Evolutionary conservation across 192 early-diverging fungal genomes (phyloP).

Genomic region (Entomortierella lignicola): DNA sequence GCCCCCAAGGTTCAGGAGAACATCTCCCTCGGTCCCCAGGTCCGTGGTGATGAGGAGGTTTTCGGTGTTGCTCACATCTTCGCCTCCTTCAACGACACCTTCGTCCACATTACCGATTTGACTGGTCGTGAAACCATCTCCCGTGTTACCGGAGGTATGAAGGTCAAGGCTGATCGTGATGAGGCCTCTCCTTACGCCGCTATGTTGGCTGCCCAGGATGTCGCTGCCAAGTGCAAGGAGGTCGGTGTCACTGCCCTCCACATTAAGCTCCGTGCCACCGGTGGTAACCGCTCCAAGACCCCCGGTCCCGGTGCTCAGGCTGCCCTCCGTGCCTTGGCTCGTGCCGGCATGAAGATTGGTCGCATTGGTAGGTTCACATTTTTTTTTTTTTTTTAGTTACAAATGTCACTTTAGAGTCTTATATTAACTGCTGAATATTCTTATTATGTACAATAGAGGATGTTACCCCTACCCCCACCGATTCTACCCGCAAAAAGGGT

Average conservation of each 20-base stretch:
- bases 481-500: conserved; percentile 98
- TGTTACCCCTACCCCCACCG: conserved; percentile 98
- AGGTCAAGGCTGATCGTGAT: conserved; percentile 99
- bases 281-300: conserved; percentile 98
- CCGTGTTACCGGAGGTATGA: conserved; percentile 99
- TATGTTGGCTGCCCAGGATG: conserved; percentile 99
- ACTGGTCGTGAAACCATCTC: conserved; percentile 99
- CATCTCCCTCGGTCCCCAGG: conserved; percentile 96
- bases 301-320: conserved; percentile 98
- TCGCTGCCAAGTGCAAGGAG: conserved; percentile 98
- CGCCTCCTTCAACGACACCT: conserved; percentile 99
- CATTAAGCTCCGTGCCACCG: conserved; percentile 99
- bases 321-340: conserved; percentile 98
- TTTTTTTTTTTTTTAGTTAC: neutral
- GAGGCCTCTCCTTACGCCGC: conserved; percentile 99
- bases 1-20: conserved; percentile 79
- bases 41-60: conserved; percentile 97
- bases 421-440: too few relatives aligned
- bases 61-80: conserved; percentile 99
- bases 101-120: conserved; percentile 99
- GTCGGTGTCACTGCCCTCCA: conserved; percentile 99
- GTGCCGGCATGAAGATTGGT: conserved; percentile 97
- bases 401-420: too few relatives aligned
- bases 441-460: conserved; percentile 84
- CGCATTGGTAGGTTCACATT: conserved; percentile 72